Percentiles rank a stretch among this genome's conserved stretches.
These are phyloP conservation scores for Neurospora africana DNA, from an alignment of 495 filamentous ascomycete species.

Conservation along the genomic window DNA sequence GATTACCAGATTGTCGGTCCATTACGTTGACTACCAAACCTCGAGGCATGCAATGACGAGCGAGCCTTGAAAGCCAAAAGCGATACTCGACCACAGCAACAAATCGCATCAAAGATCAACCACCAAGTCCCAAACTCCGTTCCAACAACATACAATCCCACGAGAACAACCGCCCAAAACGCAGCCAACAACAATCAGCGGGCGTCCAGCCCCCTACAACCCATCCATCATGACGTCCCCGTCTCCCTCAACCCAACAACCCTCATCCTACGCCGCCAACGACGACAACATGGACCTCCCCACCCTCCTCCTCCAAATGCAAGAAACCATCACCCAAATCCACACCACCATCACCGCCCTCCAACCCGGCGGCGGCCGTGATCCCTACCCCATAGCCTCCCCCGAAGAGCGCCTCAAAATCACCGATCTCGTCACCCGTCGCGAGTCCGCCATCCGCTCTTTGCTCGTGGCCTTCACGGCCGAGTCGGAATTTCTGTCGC, in stretches of 20 bases:
- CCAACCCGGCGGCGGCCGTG: background rate
- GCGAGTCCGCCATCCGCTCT: conserved; percentile 15
- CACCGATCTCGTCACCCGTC: conserved; percentile 20
- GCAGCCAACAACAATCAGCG: background rate
- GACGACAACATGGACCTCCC: conserved; percentile 16
- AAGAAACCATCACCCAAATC: conserved; percentile 25
- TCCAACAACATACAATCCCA: background rate
- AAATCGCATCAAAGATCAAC: background rate
- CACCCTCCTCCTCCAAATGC: conserved; percentile 24
- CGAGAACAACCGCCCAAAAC: background rate
- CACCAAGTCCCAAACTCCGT: background rate
- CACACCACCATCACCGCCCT: conserved; percentile 18
- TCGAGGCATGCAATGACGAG: background rate
- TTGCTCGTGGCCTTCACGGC: conserved; percentile 14
- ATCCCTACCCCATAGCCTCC: background rate
- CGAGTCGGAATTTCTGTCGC: conserved; percentile 11
- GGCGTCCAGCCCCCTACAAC: background rate
- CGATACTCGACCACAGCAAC: background rate
- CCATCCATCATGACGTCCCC: background rate
- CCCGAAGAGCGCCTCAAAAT: conserved; percentile 18
- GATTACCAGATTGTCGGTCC: background rate
- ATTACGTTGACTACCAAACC: background rate
- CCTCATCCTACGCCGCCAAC: no score
- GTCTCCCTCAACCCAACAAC: background rate
- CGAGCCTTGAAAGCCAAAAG: background rate